Base-by-base conservation (phyloP, 805 yeast species). In the Ogataea nonfermentans region DNA sequence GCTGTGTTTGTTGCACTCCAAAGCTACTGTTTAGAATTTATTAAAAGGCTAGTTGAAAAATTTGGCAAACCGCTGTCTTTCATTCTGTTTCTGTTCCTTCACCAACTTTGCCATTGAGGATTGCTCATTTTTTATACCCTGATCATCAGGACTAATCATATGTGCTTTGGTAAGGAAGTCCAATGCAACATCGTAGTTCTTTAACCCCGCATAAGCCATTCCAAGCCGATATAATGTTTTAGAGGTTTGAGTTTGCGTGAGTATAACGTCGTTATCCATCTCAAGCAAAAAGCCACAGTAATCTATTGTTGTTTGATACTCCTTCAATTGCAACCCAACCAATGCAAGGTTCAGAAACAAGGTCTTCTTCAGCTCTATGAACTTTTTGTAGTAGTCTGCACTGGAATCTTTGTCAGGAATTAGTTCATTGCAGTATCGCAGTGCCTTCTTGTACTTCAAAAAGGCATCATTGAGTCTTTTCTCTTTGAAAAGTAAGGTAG, bases 401-500 rank as follows among this genome's bases (percentile, higher is more conserved):
- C 81, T 82, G 19, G 72, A 71, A 31, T 81, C 89, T 24, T 63
- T 62, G 51, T 84, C 93, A 0, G 95, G 93, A 11, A 81, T 68
- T 48, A 73, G 76, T 59, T 83, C 91, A 67, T 80, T 79, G 24
- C 81, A 73, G 51, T 84, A 85, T 43, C 88, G 66, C 38, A 83
- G 58, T 9, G 87, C 71, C 56, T 85, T 85, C 27, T 57, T 66
- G 57, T 81, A 85, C 57, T 85, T 85, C 47, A 78, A 67, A 11
- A 70, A 62, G 0, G 91, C 81, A 28, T 78, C 73, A 23, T 66
- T 49, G 34, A 57, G 66, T 22, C 71, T 71, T 10, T 77, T 77
- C 26, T 62, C 56, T 49, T 81, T 81, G 51, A 79, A 78, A 4
- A 85, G 50, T 8, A 73, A 49, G 0, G 82, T 71, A 1, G 87